Base-by-base conservation (phyloP, 305 asterid species). In the Fraxinus greggii region DNA sequence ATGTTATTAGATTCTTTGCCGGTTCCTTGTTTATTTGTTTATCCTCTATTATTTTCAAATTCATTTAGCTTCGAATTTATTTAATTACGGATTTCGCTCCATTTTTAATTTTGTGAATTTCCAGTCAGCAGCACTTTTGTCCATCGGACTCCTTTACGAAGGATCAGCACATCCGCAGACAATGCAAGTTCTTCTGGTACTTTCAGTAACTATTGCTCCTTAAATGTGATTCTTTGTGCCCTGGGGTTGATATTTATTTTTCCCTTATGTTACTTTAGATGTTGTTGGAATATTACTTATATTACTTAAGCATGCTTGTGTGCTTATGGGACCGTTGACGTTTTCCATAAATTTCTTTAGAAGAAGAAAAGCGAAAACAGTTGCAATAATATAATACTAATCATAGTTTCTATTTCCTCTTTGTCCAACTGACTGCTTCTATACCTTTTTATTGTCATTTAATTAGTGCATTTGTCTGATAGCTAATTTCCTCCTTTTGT, bases 141-240 rank as follows among this genome's bases (percentile, higher is more conserved):
- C 98, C 19, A 90, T 94, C 63, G 98, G 99, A 85, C 94, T 96
- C 82, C 94, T 96, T 78, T 96, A 93, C 13, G 99, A 96, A 88
- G 98, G 99, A 87, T 93, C 98, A 17, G 98, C 95, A 38, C 99
- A 96, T 81, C 98, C 95, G 24, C 98, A 96, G 84, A 94, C 99
- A 36, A 96, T 96, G 99, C 94, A 93, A 80, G 87, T 91, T 90
- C 98, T 96, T 90, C 88, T 96, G 99, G 99, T 96, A 93, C 86
- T 75, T 79, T 59, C 9, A 70, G 40, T 77, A 23, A 73, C 76
- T 82, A 79, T 40, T 40, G 75, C 40, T 69, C 24, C 23, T 65
- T 65, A 65, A 65, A 24, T 85, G 72, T 38, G 32, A 79, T 69
- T 70, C 29, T 73, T 61, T 69, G 42, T 17, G 28, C 48, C 81